A percentile compares a stretch with the other conserved stretches of the same genome.
These are phyloP conservation scores for Vitis riparia DNA, from an alignment of 164 flowering plant genomes.

Conservation along the genomic window DNA sequence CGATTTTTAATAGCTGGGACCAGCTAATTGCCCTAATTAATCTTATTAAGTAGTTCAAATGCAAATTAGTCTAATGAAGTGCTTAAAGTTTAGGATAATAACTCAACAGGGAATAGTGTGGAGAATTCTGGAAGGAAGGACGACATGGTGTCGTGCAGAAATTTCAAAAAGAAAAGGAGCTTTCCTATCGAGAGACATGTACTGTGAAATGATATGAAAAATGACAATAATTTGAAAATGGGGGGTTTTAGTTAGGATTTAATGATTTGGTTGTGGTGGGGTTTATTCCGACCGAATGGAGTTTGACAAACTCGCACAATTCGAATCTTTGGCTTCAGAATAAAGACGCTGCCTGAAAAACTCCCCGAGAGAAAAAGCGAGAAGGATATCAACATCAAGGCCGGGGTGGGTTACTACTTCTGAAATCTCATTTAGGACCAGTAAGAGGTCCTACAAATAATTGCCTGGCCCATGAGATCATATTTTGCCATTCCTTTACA, in stretches of 20 bases:
- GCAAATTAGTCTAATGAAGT: no score
- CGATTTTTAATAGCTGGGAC: no score
- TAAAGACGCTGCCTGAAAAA: background rate
- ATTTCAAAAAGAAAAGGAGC: no score
- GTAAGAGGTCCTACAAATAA: slow-evolving; percentile 20
- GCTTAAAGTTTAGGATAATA: no score
- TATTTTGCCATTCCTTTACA: background rate
- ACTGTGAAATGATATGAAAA: background rate
- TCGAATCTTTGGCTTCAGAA: slow-evolving; percentile 14
- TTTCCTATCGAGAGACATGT: background rate
- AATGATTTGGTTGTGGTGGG: slow-evolving; percentile 19
- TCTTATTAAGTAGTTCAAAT: no score
- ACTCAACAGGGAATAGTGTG: no score
- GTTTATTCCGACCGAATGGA: slow-evolving; percentile 31
- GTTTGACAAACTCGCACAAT: slow-evolving; percentile 9
- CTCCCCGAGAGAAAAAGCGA: background rate
- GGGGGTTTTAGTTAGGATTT: background rate
- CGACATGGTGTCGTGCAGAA: no score
- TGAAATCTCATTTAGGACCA: slow-evolving; percentile 21
- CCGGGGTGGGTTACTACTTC: background rate
- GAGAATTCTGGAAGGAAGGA: no score
- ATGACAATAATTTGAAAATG: background rate
- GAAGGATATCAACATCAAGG: slow-evolving; percentile 15
- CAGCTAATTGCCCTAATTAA: no score
- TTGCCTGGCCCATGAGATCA: slow-evolving; percentile 27